These are phyloP conservation scores for Didymellaceae sp. DNA, from an alignment of 2,329 filamentous ascomycete genomes.

Conservation along the genomic window DNA sequence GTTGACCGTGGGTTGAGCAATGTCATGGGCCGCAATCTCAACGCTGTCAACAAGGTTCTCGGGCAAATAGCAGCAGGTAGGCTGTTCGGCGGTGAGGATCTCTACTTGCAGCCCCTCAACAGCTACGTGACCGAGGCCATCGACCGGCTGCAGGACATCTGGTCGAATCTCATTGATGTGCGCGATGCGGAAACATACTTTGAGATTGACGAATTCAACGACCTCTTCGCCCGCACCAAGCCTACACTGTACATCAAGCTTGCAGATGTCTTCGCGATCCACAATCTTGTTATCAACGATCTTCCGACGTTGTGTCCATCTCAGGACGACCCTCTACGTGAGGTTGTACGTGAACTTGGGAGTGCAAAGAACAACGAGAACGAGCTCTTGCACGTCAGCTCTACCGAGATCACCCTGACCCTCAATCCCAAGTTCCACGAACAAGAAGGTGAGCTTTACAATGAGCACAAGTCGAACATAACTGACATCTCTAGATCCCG, in stretches of 20 bases:
- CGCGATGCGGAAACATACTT: constrained; percentile 89
- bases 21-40: constrained; percentile 89
- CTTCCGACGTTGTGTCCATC: constrained; percentile 77
- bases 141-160: constrained; percentile 77
- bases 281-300: constrained; percentile 83
- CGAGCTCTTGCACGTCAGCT: constrained; percentile 85
- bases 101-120: constrained; percentile 94
- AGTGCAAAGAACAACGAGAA: constrained; percentile 96
- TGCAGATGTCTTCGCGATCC: constrained; percentile 94
- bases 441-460: constrained; percentile 64
- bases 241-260: constrained; percentile 99
- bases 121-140: constrained; percentile 87
- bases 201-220: constrained; percentile 98
- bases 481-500: constrained; percentile 69
- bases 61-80: constrained; percentile 87
- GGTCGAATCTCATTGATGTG: constrained; percentile 78
- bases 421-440: constrained; percentile 89
- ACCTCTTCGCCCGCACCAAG: constrained; percentile 94
- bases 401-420: constrained; percentile 89
- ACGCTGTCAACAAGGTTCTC: constrained; percentile 89
- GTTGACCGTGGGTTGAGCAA: constrained; percentile 88
- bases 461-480: neutral
- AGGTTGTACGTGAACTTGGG: constrained; percentile 91
- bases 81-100: constrained; percentile 90
- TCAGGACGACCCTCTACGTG: constrained; percentile 85